These are phyloP conservation scores for Phlebiopsis flavidoalba DNA, from an alignment of 768 basidiomycete species.

Conservation along the genomic window DNA sequence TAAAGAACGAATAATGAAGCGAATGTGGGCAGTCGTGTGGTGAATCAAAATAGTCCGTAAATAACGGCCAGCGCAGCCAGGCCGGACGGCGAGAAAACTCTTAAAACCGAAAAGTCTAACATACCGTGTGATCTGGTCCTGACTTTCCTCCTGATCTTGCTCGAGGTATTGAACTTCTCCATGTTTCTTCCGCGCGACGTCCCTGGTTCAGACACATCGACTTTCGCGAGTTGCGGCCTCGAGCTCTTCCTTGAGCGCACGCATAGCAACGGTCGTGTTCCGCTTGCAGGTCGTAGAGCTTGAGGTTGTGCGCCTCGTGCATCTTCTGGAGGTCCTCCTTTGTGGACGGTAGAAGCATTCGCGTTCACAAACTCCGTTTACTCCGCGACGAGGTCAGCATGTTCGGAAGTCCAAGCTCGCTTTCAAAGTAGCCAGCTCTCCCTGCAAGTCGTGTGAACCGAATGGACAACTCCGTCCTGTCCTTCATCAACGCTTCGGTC, in stretches of 20 bases:
- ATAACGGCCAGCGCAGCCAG: constrained; percentile 50
- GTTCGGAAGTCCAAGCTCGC: constrained; percentile 48
- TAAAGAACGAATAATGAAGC: constrained; percentile 14
- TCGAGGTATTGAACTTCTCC: constrained; percentile 77
- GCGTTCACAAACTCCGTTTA: constrained; percentile 44
- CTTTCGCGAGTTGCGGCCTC: constrained; percentile 43
- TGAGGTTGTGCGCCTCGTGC: constrained; percentile 83
- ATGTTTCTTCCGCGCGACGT: constrained; percentile 63
- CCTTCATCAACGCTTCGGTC: constrained; percentile 44
- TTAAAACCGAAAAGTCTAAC: constrained; percentile 57
- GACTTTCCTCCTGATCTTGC: constrained; percentile 71
- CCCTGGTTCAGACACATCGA: constrained; percentile 56
- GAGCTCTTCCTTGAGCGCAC: constrained; percentile 50
- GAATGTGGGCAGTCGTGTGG: background rate
- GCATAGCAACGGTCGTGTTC: constrained; percentile 57
- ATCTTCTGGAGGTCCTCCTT: constrained; percentile 73
- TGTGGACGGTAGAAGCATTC: constrained; percentile 46
- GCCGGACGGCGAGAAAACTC: constrained; percentile 47
- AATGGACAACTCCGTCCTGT: constrained; percentile 59
- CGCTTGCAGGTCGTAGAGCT: constrained; percentile 68
- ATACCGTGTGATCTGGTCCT: constrained; percentile 76
- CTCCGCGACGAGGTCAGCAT: constrained; percentile 45
- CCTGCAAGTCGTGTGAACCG: constrained; percentile 72
- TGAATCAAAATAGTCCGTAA: constrained; percentile 32
- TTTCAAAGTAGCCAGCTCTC: constrained; percentile 63